Evolutionary conservation across 2,329 filamentous ascomycete genomes (phyloP), one percentile per base, ranked within the genome.

Genomic region (Sporothrix euskadiensis): DNA sequence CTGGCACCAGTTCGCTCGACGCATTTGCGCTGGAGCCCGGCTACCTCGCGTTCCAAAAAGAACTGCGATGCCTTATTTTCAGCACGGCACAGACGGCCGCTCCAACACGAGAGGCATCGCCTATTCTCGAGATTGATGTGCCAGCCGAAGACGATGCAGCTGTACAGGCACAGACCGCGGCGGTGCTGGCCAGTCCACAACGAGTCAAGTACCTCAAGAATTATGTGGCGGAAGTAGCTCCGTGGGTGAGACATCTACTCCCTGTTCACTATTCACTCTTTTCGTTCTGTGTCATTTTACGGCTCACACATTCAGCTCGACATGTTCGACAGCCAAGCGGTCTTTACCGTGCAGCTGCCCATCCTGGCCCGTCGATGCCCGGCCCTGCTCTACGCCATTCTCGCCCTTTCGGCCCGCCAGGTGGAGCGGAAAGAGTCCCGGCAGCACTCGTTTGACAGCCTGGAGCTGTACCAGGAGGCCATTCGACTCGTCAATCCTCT

Each of bases 391-490:
- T 87, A 86, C 74, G 84, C 85, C 2, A 81, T 89, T 1, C 81
- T 89, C 0, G 86, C 87, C 0, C 81, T 89, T 0, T 88, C 87
- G 0, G 85, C 87, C 5, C 83, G 86, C 5, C 85, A 88, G 74
- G 82, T 86, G 76, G 88, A 87, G 77, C 80, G 85, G n/a, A 85
- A 85, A 57, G 82, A 84, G 44, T 49, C 6, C 56, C 81, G 82
- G 0, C 78, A 74, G n/a, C 35, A 35, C 35, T 35, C 35, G 35
- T 49, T 49, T 49, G 44, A 49, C 79, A 80, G 86, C 71, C 79
- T 88, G 2, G 85, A 86, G 57, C 80, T 88, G 0, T 89, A 89
- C 75, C 87, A 87, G 74, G 84, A 87, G 75, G 85, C 85, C 10
- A 88, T 88, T 61, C 82, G 84, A 2, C 78, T 81, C 26, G 76